Percentiles rank a stretch among this genome's conserved stretches.
Evolutionary conservation across 805 yeast genomes (phyloP).

Genomic region (Barnettozyma wickerhamii): DNA sequence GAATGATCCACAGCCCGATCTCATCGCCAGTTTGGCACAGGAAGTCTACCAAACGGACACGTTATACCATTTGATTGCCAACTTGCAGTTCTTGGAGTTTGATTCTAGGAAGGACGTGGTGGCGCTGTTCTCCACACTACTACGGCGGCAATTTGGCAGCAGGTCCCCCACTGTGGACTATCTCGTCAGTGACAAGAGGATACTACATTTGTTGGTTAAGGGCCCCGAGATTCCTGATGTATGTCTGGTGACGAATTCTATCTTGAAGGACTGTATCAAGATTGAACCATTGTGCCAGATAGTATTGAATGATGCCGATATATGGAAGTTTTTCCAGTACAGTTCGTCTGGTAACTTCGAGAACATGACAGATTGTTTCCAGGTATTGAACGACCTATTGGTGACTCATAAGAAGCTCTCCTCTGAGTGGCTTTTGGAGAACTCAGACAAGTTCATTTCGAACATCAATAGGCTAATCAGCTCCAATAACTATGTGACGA

Average conservation of each 20-base stretch:
- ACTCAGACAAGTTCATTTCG: slow-evolving; percentile 54
- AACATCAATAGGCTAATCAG: slow-evolving; percentile 67
- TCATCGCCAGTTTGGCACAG: slow-evolving; percentile 65
- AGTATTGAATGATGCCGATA: slow-evolving; percentile 51
- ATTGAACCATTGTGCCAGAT: slow-evolving; percentile 64
- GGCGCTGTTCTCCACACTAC: slow-evolving; percentile 64
- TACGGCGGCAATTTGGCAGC: slow-evolving; percentile 72
- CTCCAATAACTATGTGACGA: slow-evolving; percentile 83
- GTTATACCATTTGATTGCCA: slow-evolving; percentile 53
- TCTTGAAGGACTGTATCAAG: slow-evolving; percentile 80
- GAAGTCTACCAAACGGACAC: slow-evolving; percentile 74
- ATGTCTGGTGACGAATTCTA: slow-evolving; percentile 70
- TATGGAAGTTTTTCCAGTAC: slow-evolving; percentile 84
- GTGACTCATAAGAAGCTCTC: slow-evolving; percentile 66
- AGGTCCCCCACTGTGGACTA: slow-evolving; percentile 88
- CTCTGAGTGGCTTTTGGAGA: slow-evolving; percentile 57
- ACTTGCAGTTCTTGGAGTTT: slow-evolving; percentile 70
- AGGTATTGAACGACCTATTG: slow-evolving; percentile 66
- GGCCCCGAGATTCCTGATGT: slow-evolving; percentile 74
- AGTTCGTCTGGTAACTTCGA: slow-evolving; percentile 79
- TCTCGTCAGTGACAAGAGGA: slow-evolving; percentile 49
- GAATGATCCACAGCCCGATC: slow-evolving; percentile 46
- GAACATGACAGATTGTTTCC: slow-evolving; percentile 84
- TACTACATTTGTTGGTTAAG: slow-evolving; percentile 55
- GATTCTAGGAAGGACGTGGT: slow-evolving; percentile 86